Conservation (phyloP, 768 basidiomycete species). For the Omphalotus guepiniiformis region DNA sequence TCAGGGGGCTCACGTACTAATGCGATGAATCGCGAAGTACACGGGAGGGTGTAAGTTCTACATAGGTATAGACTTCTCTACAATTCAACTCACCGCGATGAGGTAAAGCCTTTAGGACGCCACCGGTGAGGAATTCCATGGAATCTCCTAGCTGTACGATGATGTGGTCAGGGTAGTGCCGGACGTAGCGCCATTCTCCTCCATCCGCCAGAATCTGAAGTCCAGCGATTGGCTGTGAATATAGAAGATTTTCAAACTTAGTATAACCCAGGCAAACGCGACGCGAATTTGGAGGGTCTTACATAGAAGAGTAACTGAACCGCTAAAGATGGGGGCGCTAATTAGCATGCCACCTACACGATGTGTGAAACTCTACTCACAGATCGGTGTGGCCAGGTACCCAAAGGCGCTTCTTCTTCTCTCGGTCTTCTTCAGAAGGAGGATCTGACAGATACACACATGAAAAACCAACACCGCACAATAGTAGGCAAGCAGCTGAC, state of each 20-base stretch:
- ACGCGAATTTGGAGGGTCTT: too few relatives aligned
- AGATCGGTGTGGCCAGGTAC: slow-evolving; percentile 14
- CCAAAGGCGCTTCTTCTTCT: slow-evolving; percentile 13
- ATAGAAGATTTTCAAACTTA: slow-evolving; percentile 2
- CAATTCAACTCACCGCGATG: slow-evolving; percentile 11
- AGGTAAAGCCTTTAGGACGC: slow-evolving; percentile 14
- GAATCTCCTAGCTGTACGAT: slow-evolving; percentile 14
- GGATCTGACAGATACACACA: slow-evolving; percentile 8
- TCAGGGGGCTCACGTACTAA: slow-evolving; percentile 14
- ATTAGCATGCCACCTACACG: neutral
- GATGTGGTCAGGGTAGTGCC: slow-evolving; percentile 16
- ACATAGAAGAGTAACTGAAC: neutral
- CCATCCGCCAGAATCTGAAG: slow-evolving; percentile 10
- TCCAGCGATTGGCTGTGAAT: slow-evolving; percentile 15
- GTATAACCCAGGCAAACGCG: too few relatives aligned
- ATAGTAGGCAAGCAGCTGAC: neutral
- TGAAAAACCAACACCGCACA: neutral
- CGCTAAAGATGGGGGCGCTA: neutral
- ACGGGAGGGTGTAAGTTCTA: neutral
- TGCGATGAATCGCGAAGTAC: too few relatives aligned
- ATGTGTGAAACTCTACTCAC: slow-evolving; percentile 9
- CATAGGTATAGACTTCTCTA: too few relatives aligned
- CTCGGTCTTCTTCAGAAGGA: slow-evolving; percentile 13
- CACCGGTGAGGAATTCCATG: slow-evolving; percentile 15
- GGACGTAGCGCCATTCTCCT: slow-evolving; percentile 12